These are phyloP conservation scores for Candida golubevii DNA, from an alignment of 805 yeast genomes.

Conservation along the genomic window DNA sequence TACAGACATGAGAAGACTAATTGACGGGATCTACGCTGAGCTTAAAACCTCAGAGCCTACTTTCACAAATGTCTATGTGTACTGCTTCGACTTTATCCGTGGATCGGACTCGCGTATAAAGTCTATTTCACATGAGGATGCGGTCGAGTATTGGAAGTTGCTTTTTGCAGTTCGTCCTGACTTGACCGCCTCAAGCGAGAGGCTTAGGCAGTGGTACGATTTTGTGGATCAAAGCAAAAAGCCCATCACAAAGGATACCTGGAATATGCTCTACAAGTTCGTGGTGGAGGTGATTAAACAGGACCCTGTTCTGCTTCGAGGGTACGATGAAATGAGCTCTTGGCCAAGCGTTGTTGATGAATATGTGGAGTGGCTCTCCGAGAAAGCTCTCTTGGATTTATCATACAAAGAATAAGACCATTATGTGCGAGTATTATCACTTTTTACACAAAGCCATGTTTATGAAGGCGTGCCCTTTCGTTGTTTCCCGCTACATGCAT, in stretches of 20 bases:
- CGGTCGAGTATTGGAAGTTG: slow-evolving; percentile 74
- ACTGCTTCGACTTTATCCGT: slow-evolving; percentile 61
- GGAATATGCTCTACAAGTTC: slow-evolving; percentile 80
- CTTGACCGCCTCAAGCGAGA: slow-evolving; percentile 13
- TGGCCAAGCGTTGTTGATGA: slow-evolving; percentile 93
- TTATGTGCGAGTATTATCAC: no score
- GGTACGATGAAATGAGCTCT: slow-evolving; percentile 75
- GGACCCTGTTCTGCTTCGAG: slow-evolving; percentile 47
- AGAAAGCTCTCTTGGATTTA: slow-evolving; percentile 16
- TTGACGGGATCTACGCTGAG: slow-evolving; percentile 4
- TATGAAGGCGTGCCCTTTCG: no score
- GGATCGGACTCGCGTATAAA: slow-evolving; percentile 51
- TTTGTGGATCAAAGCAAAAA: slow-evolving; percentile 47
- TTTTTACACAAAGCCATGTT: no score
- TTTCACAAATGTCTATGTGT: slow-evolving; percentile 61
- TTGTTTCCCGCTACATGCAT: not conserved
- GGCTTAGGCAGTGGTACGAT: slow-evolving; percentile 53
- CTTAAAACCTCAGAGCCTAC: slow-evolving; percentile 30
- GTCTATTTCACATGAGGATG: slow-evolving; percentile 53
- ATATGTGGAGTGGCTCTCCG: slow-evolving; percentile 57
- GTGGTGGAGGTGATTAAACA: slow-evolving; percentile 41
- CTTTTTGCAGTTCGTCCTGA: slow-evolving; percentile 36
- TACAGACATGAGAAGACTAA: slow-evolving; percentile 41
- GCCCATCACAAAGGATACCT: slow-evolving; percentile 65
- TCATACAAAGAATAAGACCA: no score